Percentiles rank a stretch among this genome's conserved stretches.
Evolutionary conservation across 768 basidiomycete species (phyloP).

Genomic region (Termitomyces sp.): DNA sequence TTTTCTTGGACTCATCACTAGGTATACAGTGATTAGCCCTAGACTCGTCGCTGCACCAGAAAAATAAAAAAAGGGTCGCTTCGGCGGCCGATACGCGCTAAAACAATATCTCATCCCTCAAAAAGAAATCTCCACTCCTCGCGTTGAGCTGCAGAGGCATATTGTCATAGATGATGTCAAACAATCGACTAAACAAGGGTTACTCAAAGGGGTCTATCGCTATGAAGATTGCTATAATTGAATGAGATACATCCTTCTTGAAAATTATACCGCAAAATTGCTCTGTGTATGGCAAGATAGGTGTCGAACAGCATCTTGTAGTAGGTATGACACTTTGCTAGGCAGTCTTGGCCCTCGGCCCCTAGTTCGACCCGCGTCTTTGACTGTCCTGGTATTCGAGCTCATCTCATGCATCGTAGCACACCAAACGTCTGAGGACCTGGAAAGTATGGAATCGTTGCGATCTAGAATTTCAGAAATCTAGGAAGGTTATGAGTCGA

Average conservation of each 20-base stretch:
- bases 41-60: too few species aligned
- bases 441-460: constrained; percentile 8
- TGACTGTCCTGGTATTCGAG: not conserved
- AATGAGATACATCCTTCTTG: not conserved
- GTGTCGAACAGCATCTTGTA: constrained; percentile 13
- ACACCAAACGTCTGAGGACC: constrained; percentile 9
- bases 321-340: constrained; percentile 10
- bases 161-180: too few species aligned
- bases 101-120: too few species aligned
- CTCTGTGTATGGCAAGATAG: constrained; percentile 14
- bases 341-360: not conserved
- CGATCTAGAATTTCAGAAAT: constrained; percentile 13
- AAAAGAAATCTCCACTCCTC: too few species aligned
- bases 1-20: too few species aligned
- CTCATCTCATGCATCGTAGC: constrained; percentile 1
- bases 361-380: not conserved
- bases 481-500: not conserved
- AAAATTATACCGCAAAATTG: not conserved
- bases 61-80: too few species aligned
- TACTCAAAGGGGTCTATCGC: too few species aligned
- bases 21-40: too few species aligned
- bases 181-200: too few species aligned
- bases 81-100: too few species aligned
- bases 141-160: too few species aligned
- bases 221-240: too few species aligned